These are phyloP conservation scores for Pichia paraexigua DNA, from an alignment of 805 yeast species.

Conservation along the genomic window DNA sequence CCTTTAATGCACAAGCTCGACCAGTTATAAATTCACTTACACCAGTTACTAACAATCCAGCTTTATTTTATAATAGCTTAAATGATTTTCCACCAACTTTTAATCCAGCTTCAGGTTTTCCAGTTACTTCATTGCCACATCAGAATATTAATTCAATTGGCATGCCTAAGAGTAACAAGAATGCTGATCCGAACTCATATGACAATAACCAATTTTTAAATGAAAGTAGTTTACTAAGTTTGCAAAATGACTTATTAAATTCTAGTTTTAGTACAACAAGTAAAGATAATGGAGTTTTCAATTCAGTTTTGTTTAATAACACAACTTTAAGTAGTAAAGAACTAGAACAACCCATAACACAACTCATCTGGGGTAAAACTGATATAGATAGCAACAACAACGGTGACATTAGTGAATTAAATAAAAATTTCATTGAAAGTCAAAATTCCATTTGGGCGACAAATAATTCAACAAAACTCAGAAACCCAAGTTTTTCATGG, in stretches of 20 bases:
- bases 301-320: constrained; percentile 1
- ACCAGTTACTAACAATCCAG: neutral
- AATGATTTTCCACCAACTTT: neutral
- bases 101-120: neutral
- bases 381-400: neutral
- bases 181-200: neutral
- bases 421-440: constrained; percentile 5
- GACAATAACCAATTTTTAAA: neutral
- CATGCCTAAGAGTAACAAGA: neutral
- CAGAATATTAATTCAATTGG: neutral
- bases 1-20: neutral
- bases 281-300: neutral
- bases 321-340: neutral
- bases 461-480: neutral
- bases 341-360: neutral
- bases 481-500: constrained; percentile 1
- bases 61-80: neutral
- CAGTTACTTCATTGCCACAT: neutral
- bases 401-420: neutral
- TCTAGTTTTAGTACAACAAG: neutral
- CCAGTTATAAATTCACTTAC: neutral
- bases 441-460: constrained; percentile 21
- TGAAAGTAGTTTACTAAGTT: neutral
- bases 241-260: neutral
- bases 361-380: neutral